Evolutionary conservation across 441 rosid genomes (phyloP), one percentile per base, ranked within the genome.

Genomic region (Syzygium malaccense): DNA sequence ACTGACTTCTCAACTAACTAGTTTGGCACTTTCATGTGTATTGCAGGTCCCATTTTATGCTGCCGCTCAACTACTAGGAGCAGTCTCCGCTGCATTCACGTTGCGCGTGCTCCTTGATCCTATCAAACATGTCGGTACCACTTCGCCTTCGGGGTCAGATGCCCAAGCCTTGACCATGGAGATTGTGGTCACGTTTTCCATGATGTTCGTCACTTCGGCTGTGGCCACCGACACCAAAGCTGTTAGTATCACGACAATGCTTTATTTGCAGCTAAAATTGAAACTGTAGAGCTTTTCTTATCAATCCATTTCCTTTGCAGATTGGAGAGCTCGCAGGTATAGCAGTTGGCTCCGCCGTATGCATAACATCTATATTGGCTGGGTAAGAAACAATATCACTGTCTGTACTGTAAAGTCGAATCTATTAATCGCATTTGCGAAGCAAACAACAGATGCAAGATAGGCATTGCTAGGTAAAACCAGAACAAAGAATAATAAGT

Each of bases 271-370:
- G 32, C 53, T 23, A 58, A 55, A 54, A 37, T 41, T 58, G 32
- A 19, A 20, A 54, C 30, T 33, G n/a, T 19, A 54, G 25, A 33
- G 26, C 55, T 85, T 23, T 54, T 32, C 66, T 23, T 33, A 12
- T 55, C 19, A 85, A 55, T 85, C 28, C 41, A 84, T 49, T 84
- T 55, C 58, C 53, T 60, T 66, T 87, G 87, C 94, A 94, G 97
- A 56, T 92, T 37, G 97, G 96, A 89, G 96, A 94, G 90, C 90
- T 94, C 37, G 96, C 97, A 17, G 96, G 97, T 37, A 55, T 94
- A 5, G 96, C 96, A n/a, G 97, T 94, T 85, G 97, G 96, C 48
- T 94, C 96, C 28, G 93, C 96, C 2, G 96, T 94, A 7, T 94
- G 95, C 92, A 92, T 94, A 89, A 92, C 95, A 87, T 94, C 97